Percentiles rank a stretch among this genome's conserved stretches.
phyloP scores from a whole-genome alignment of 495 filamentous ascomycete species.

The Cetradonia linearis region DNA sequence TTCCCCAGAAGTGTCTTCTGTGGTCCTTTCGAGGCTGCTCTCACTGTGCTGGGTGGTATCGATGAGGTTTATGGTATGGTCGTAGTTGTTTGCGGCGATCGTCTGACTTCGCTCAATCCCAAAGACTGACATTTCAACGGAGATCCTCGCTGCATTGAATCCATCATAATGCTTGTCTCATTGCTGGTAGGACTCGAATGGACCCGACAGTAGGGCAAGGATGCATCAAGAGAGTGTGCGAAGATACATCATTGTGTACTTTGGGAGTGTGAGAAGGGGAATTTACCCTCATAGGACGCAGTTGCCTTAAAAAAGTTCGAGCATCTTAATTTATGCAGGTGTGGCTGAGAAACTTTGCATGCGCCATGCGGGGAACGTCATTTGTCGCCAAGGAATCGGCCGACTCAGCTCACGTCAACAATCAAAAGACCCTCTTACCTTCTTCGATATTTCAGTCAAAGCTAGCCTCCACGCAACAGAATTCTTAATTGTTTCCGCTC shows the following conservation, averaged over 20 bases:
- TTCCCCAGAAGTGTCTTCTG: constrained; percentile 1
- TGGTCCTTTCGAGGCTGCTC: neutral
- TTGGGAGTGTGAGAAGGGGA: neutral
- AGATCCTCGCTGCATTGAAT: neutral
- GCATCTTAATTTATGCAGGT: neutral
- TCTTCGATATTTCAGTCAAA: neutral
- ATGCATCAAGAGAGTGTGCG: neutral
- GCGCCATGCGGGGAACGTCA: constrained; percentile 13
- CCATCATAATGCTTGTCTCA: constrained; percentile 14
- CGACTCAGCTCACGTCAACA: neutral
- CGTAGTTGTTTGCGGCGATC: constrained; percentile 18
- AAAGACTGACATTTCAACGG: constrained; percentile 21
- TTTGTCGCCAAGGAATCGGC: constrained; percentile 5
- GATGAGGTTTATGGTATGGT: constrained; percentile 25
- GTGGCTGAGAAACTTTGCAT: constrained; percentile 13
- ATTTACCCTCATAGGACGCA: neutral
- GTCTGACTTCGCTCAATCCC: constrained; percentile 21
- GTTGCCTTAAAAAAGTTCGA: constrained; percentile 1
- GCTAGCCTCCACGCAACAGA: neutral
- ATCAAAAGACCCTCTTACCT: neutral
- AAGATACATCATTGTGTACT: neutral
- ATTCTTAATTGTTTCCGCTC: neutral
- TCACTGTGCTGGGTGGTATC: constrained; percentile 25
- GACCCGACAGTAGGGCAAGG: neutral
- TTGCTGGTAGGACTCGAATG: neutral